A percentile compares a stretch with the other conserved stretches of the same genome.
phyloP scores from a whole-genome alignment of 2,329 filamentous ascomycete genomes.

The Phialophora verrucosa region DNA sequence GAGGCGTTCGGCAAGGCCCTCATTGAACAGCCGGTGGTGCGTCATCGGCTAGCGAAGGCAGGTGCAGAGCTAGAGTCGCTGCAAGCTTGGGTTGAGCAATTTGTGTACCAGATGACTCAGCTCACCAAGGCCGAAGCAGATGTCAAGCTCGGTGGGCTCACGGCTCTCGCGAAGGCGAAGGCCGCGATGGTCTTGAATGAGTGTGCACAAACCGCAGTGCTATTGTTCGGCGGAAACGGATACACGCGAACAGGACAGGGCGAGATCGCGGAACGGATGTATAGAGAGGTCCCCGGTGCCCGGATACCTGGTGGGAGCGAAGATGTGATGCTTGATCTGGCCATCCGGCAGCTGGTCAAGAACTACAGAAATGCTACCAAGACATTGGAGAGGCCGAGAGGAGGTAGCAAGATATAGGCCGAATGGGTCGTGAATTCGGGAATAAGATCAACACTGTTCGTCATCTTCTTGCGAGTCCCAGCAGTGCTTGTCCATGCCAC shows the following conservation, averaged over 20 bases:
- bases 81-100: constrained; percentile 67
- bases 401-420: constrained; percentile 36
- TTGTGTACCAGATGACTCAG: constrained; percentile 57
- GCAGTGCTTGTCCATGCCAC: background rate
- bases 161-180: constrained; percentile 73
- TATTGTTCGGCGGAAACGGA: constrained; percentile 76
- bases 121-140: constrained; percentile 57
- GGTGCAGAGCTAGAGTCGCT: constrained; percentile 71
- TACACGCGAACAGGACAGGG: constrained; percentile 73
- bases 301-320: constrained; percentile 72
- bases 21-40: constrained; percentile 75
- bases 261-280: constrained; percentile 71
- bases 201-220: constrained; percentile 70
- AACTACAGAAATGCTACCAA: constrained; percentile 54
- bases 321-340: constrained; percentile 73
- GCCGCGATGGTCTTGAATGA: constrained; percentile 73
- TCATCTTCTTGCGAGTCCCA: background rate
- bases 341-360: constrained; percentile 72
- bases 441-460: background rate
- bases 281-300: constrained; percentile 65
- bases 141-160: constrained; percentile 69
- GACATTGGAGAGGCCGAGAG: constrained; percentile 30
- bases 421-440: background rate
- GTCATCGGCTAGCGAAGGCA: constrained; percentile 73
- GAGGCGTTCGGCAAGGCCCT: constrained; percentile 72